A percentile compares a stretch with the other conserved stretches of the same genome.
These are phyloP conservation scores for Paraleonurus japonicus DNA, from an alignment of 257 asterid species.

Conservation along the genomic window DNA sequence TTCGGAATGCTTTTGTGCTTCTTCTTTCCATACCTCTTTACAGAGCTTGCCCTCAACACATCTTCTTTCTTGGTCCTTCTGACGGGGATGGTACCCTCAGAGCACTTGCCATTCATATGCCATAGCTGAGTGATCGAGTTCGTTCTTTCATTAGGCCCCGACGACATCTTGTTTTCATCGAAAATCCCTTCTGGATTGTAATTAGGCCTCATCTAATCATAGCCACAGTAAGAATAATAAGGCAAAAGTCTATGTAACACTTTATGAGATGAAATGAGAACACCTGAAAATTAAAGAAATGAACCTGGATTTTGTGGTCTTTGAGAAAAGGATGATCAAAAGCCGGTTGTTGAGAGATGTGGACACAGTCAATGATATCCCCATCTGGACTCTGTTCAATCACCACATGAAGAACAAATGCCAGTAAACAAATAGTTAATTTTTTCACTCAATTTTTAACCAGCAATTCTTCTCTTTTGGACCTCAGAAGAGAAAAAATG, in stretches of 20 bases:
- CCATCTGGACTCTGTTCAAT: conserved; percentile 81
- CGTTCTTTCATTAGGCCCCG: conserved; percentile 38
- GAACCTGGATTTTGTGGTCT: conserved; percentile 91
- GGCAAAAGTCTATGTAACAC: not conserved
- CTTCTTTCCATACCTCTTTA: conserved; percentile 74
- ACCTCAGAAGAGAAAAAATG: not conserved
- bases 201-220: conserved; percentile 63
- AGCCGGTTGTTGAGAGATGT: conserved; percentile 79
- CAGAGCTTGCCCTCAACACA: conserved; percentile 78
- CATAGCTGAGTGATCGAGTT: conserved; percentile 65
- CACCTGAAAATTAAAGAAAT: not conserved
- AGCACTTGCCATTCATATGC: conserved; percentile 80
- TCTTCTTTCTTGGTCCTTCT: conserved; percentile 81
- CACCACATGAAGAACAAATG: conserved; percentile 23
- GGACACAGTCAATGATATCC: conserved; percentile 83
- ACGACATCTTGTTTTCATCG: conserved; percentile 48
- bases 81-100: conserved; percentile 66
- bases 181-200: conserved; percentile 78
- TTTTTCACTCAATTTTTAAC: not conserved
- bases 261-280: not conserved
- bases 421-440: not conserved
- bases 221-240: not conserved
- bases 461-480: not conserved
- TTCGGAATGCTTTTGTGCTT: conserved; percentile 55
- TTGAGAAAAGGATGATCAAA: conserved; percentile 91